Evolutionary conservation across 73 alveolate genomes (phyloP), one percentile per base, ranked within the genome.

Genomic region (Urostyla sp.): DNA sequence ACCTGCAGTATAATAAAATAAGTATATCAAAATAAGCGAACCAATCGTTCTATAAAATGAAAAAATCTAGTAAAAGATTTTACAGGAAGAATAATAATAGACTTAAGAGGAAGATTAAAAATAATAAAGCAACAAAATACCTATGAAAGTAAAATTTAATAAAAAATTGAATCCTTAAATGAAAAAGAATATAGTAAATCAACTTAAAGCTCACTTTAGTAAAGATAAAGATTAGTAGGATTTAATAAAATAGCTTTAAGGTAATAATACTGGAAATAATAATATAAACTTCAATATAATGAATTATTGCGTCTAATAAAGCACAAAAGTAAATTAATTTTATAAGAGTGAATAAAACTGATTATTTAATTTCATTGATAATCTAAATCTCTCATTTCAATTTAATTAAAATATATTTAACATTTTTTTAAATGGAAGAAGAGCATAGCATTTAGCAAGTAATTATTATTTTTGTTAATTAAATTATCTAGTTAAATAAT

Each of bases 161-260:
- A 38, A 63, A 24, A 38, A 63, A 63, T 23, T 63, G 26, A 37
- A 63, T 40, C 79, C 79, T 6, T 15, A 43, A 13, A 60, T 60
- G 2, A 63, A 63, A 60, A 63, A 63, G 27, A 63, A 63, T 23
- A 26, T 63, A 11, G 44, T 63, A 1, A 63, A 63, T n/a, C 28
- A 63, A 40, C 60, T 63, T 5, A 63, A 63, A 63, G 79, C 79
- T 11, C 79, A 63, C 45, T 23, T 63, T 5, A 28, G 30, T 5
- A 63, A 63, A 37, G 79, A 63, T 43, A n/a, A n/a, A n/a, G n/a
- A n/a, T n/a, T n/a, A n/a, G n/a, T 10, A 13, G 1, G 61, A 3
- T 27, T 63, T 10, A 63, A 16, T 38, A 63, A 63, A 21, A 10
- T 63, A 4, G n/a, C n/a, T n/a, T n/a, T n/a, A n/a, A n/a, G n/a